Evolutionary conservation across 2,329 filamentous ascomycete genomes (phyloP).

Genomic region (Neonectria hederae): DNA sequence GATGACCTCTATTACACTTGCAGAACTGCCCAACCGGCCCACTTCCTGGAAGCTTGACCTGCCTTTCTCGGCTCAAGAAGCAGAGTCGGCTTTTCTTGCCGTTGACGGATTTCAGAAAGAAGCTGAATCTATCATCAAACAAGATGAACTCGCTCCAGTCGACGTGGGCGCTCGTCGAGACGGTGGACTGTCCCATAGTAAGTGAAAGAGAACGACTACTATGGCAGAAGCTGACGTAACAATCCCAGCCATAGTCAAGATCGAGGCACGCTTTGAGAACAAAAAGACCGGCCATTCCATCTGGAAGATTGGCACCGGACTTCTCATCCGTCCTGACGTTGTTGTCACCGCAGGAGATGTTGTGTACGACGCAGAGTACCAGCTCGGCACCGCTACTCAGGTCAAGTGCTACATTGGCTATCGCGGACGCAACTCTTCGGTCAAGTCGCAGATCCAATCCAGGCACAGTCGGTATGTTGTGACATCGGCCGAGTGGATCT

Average conservation of each 20-base stretch:
- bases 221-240: neutral
- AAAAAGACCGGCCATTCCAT: conserved; percentile 14
- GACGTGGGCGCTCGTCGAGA: neutral
- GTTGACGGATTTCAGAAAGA: conserved; percentile 6
- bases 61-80: neutral
- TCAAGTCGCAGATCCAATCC: conserved; percentile 4
- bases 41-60: conserved; percentile 27
- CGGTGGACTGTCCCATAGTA: conserved; percentile 13
- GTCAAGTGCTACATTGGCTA: conserved; percentile 49
- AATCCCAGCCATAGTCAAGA: conserved; percentile 28
- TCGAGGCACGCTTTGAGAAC: conserved; percentile 28
- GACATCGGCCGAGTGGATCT: conserved; percentile 22
- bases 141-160: neutral
- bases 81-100: neutral
- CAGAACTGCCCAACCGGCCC: conserved; percentile 3
- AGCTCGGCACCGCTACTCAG: conserved; percentile 33
- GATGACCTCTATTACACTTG: conserved; percentile 7
- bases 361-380: conserved; percentile 37
- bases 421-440: conserved; percentile 25
- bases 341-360: conserved; percentile 29
- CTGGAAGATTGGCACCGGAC: conserved; percentile 33
- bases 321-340: conserved; percentile 26
- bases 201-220: neutral
- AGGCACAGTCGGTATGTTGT: conserved; percentile 16
- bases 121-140: neutral